These are phyloP conservation scores for Pythium aristosporum DNA, from an alignment of 352 stramenopile species.

Conservation along the genomic window DNA sequence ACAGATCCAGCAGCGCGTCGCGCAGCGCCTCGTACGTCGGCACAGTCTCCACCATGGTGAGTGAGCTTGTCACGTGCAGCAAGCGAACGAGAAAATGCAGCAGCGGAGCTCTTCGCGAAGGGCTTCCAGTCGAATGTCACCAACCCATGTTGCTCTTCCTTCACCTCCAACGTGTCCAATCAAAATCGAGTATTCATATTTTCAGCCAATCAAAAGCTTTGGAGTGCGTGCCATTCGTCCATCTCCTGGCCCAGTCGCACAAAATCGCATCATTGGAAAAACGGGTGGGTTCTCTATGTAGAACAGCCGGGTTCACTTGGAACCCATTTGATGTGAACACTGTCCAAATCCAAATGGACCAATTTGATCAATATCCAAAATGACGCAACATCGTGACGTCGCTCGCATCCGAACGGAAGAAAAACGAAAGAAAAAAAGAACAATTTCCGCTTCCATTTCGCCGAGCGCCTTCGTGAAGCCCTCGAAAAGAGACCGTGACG, in stretches of 20 bases:
- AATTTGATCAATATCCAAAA: constrained; percentile 9
- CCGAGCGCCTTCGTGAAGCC: constrained; percentile 12
- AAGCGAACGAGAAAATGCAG: constrained; percentile 1
- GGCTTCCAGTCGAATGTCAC: constrained; percentile 20
- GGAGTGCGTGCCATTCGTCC: constrained; percentile 25
- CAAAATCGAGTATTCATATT: constrained; percentile 2
- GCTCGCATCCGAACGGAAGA: not conserved
- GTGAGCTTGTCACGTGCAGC: not conserved
- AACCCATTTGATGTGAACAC: not conserved
- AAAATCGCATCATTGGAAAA: not conserved
- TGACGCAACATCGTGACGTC: not conserved
- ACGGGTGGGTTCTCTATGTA: constrained; percentile 6
- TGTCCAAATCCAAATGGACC: not conserved
- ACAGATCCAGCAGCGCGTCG: constrained; percentile 70
- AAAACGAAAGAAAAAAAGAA: constrained; percentile 19
- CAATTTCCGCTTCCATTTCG: not conserved
- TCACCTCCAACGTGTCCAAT: constrained; percentile 28
- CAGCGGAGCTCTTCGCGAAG: not conserved
- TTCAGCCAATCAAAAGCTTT: constrained; percentile 26
- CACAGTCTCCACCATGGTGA: constrained; percentile 31
- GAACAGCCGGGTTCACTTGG: too few relatives aligned
- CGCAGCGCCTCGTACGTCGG: constrained; percentile 63
- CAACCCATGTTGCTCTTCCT: constrained; percentile 23
- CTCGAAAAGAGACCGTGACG: not conserved
- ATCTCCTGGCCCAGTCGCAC: too few relatives aligned